phyloP scores from a whole-genome alignment of 2,329 filamentous ascomycete species.

The Trichoderma sp. region DNA sequence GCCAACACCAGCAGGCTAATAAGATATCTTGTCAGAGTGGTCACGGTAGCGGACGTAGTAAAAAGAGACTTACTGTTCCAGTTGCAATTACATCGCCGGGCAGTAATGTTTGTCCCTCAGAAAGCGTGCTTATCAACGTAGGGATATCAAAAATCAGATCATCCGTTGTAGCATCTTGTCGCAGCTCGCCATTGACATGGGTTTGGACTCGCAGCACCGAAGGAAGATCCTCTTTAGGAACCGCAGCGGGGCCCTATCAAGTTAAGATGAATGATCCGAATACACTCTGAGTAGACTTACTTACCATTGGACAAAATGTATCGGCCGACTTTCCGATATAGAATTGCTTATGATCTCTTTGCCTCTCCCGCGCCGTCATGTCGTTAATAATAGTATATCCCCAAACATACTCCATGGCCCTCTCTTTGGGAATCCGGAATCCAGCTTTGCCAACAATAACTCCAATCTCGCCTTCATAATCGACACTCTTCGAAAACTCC shows the following conservation, averaged over 20 bases:
- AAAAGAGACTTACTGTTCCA: conserved; percentile 1
- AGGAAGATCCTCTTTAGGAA: conserved; percentile 17
- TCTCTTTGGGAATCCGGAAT: conserved; percentile 20
- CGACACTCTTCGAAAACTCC: conserved; percentile 5
- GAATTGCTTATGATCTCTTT: conserved; percentile 19
- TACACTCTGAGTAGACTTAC: neutral
- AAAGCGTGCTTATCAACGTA: conserved; percentile 12
- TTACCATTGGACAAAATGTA: conserved; percentile 21
- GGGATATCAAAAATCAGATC: conserved; percentile 21
- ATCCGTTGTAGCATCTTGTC: conserved; percentile 17
- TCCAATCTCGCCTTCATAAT: conserved; percentile 24
- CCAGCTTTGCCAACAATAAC: conserved; percentile 17
- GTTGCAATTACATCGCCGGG: conserved; percentile 21
- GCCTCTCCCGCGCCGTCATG: conserved; percentile 16
- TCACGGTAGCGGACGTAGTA: neutral
- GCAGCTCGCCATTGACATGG: conserved; percentile 21
- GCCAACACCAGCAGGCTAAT: conserved; percentile 15
- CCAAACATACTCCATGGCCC: conserved; percentile 21
- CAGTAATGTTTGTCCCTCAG: conserved; percentile 10
- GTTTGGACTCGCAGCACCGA: conserved; percentile 16
- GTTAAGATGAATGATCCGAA: neutral
- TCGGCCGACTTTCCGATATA: conserved; percentile 22
- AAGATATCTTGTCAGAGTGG: neutral
- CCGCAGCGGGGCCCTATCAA: neutral
- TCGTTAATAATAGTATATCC: conserved; percentile 25